Evolutionary conservation across 2,329 filamentous ascomycete genomes (phyloP).

Genomic region (Furcasterigmium furcatum): DNA sequence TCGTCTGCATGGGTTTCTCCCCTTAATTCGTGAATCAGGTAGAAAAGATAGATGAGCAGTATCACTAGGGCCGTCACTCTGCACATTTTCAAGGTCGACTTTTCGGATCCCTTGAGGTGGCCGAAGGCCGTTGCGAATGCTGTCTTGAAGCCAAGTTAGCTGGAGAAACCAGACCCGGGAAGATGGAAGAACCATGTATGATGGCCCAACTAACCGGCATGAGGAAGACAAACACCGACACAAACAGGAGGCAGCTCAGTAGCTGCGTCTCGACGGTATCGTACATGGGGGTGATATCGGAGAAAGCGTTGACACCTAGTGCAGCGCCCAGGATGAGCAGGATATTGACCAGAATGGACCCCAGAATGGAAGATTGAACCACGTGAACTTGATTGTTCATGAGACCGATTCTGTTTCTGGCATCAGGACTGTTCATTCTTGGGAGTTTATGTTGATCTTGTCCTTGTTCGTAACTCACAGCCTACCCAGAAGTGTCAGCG

Average conservation of each 20-base stretch:
- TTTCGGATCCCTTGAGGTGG: too few species aligned
- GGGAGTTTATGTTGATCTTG: neutral
- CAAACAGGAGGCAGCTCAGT: slow-evolving; percentile 29
- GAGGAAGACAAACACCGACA: slow-evolving; percentile 33
- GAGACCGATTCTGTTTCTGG: slow-evolving; percentile 40
- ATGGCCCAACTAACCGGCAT: slow-evolving; percentile 24
- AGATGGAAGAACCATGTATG: too few species aligned
- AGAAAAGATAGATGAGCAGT: slow-evolving; percentile 67
- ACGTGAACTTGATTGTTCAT: slow-evolving; percentile 65
- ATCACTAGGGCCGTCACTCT: slow-evolving; percentile 75
- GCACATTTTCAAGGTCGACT: slow-evolving; percentile 67
- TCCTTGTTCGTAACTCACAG: neutral
- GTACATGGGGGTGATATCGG: slow-evolving; percentile 59
- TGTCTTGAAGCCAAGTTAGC: slow-evolving; percentile 60
- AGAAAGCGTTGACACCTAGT: slow-evolving; percentile 66
- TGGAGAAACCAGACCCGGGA: slow-evolving; percentile 38
- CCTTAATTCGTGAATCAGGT: slow-evolving; percentile 72
- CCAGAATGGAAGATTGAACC: slow-evolving; percentile 72
- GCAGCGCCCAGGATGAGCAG: slow-evolving; percentile 74
- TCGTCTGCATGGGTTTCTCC: too few species aligned
- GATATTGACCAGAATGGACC: slow-evolving; percentile 75
- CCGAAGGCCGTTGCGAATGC: too few species aligned
- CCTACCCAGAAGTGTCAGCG: slow-evolving; percentile 19
- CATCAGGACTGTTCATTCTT: neutral
- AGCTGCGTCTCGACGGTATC: slow-evolving; percentile 25